Evolutionary conservation across 1,139 yeast genomes (phyloP).

Genomic region (Kodamaea suecica): DNA sequence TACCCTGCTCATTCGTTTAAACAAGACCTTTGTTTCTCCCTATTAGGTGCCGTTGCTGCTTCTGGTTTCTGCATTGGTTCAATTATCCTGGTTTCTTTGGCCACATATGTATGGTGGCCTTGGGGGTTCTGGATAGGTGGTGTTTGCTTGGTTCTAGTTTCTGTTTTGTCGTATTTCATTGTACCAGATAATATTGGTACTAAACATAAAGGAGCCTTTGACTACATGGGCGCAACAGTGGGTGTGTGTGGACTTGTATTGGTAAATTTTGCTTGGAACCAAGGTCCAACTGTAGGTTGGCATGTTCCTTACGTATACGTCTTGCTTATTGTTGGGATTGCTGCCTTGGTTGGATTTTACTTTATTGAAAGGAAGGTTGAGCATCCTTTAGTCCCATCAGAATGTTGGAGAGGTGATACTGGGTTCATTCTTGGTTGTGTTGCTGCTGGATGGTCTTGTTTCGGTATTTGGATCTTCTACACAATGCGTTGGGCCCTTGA

Average conservation of each 20-base stretch:
- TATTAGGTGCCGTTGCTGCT: slow-evolving; percentile 61
- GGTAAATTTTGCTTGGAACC: slow-evolving; percentile 57
- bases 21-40: slow-evolving; percentile 42
- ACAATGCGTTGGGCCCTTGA: slow-evolving; percentile 32
- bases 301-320: slow-evolving; percentile 46
- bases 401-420: slow-evolving; percentile 39
- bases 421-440: slow-evolving; percentile 48
- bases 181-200: slow-evolving; percentile 41
- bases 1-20: slow-evolving; percentile 42
- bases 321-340: slow-evolving; percentile 46
- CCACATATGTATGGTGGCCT: slow-evolving; percentile 50
- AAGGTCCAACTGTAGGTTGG: slow-evolving; percentile 64
- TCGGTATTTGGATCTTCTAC: slow-evolving; percentile 57
- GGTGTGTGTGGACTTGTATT: slow-evolving; percentile 51
- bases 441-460: slow-evolving; percentile 59
- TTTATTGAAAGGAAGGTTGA: slow-evolving; percentile 32
- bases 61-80: slow-evolving; percentile 54
- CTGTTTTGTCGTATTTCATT: slow-evolving; percentile 30
- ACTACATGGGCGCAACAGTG: slow-evolving; percentile 43
- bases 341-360: slow-evolving; percentile 34
- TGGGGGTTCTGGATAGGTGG: slow-evolving; percentile 53
- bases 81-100: slow-evolving; percentile 43
- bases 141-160: slow-evolving; percentile 32
- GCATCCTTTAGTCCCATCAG: slow-evolving; percentile 48
- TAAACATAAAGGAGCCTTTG: slow-evolving; percentile 31